Evolutionary conservation across 1,139 yeast species (phyloP), one percentile per base, ranked within the genome.

Genomic region (Pneumocystis oryctolagi): DNA sequence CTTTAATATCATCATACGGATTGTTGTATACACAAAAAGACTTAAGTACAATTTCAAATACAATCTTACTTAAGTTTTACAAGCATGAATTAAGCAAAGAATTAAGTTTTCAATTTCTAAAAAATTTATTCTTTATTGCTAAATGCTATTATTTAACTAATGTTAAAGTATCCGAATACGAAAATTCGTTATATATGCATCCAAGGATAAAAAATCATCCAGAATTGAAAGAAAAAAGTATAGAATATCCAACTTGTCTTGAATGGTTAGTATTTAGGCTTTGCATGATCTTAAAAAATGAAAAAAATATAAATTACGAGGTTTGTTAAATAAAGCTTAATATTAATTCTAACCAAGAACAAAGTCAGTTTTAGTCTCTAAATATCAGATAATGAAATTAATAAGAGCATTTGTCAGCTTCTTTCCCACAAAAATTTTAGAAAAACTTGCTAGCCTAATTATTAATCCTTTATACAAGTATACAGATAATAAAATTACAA

Each of bases 11-110:
- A 30, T 61, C 64, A n/a, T 55, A 53, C 69, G 68, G 60, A 32
- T 14, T 72, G 71, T 30, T 53, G 63, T 20, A 25, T 47, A 47
- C 55, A 25, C 40, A 73, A 31, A 61, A 70, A 85, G 35, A 94
- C 87, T 71, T 79, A 81, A 47, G 30, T 47, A 47, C 30, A 0
- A 79, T 86, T 60, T 87, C 87, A 0, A 81, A 81, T 68, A 81
- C 89, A 69, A 74, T 82, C 59, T 77, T 89, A 65, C 86, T 89
- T 70, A 96, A 89, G 75, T 74, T 90, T 62, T 82, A 87, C 32
- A 96, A 96, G 0, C 94, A 96, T 0, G 75, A 81, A 4, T 78
- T 89, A 40, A 75, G 87, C 1, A 84, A 83, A 62, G 83, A 80
- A 0, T 76, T 89, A 63, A 87, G 89, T 0, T 73, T 79, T 25